Conservation (phyloP, 495 filamentous ascomycete species). For the Penicillium ochrochloron region DNA sequence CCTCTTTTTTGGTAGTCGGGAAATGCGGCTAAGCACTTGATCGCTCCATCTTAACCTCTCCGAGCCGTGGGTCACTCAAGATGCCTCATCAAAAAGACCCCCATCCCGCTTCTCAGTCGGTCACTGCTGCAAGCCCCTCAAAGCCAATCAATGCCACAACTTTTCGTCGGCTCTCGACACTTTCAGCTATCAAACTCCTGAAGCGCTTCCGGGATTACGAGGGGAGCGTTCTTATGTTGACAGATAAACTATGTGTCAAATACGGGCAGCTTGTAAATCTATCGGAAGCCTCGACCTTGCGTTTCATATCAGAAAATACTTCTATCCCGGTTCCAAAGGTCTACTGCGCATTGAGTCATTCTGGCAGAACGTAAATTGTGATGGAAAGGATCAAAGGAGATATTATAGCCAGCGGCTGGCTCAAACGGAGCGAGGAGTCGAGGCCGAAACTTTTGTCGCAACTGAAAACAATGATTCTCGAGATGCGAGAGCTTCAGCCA, state of each 20-base stretch:
- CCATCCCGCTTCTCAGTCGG: slow-evolving; percentile 8
- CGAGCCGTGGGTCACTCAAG: neutral
- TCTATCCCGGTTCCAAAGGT: slow-evolving; percentile 57
- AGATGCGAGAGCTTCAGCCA: slow-evolving; percentile 47
- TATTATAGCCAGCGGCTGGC: slow-evolving; percentile 40
- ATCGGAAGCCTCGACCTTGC: slow-evolving; percentile 54
- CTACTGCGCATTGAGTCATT: slow-evolving; percentile 50
- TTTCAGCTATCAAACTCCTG: slow-evolving; percentile 33
- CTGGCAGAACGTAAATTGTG: slow-evolving; percentile 50
- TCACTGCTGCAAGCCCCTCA: slow-evolving; percentile 17
- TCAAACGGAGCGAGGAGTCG: slow-evolving; percentile 40
- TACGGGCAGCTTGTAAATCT: slow-evolving; percentile 40
- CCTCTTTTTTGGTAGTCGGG: neutral
- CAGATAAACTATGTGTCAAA: slow-evolving; percentile 46
- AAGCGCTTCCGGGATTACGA: slow-evolving; percentile 30
- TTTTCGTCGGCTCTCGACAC: slow-evolving; percentile 31
- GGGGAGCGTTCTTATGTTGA: slow-evolving; percentile 39
- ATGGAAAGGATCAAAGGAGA: slow-evolving; percentile 57
- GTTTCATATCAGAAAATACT: slow-evolving; percentile 50
- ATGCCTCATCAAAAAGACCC: slow-evolving; percentile 10
- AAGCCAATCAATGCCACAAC: slow-evolving; percentile 27
- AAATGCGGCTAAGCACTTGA: neutral
- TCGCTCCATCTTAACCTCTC: neutral
- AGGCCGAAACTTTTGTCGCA: slow-evolving; percentile 50
- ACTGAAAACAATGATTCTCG: slow-evolving; percentile 41